phyloP scores from a whole-genome alignment of 495 filamentous ascomycete genomes.

The Penicillium bialowiezense region DNA sequence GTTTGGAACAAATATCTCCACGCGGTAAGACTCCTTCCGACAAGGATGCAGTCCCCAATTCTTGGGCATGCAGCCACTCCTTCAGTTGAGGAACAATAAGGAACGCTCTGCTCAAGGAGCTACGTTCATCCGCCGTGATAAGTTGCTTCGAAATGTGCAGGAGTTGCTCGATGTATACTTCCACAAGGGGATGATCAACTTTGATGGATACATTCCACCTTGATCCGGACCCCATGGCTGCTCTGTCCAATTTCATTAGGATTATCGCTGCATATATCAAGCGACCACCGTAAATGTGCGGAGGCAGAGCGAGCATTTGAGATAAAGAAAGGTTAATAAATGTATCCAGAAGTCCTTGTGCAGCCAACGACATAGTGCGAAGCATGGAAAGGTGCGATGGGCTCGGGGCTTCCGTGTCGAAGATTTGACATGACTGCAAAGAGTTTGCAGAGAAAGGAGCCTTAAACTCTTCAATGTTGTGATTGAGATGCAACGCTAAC shows the following conservation, averaged over 20 bases:
- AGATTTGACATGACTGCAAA: conserved; percentile 7
- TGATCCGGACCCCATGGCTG: not conserved
- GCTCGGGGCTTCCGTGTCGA: not conserved
- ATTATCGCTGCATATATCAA: conserved; percentile 13
- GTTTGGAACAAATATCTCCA: no score
- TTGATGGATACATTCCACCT: not conserved
- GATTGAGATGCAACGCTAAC: conserved; percentile 12
- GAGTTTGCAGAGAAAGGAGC: conserved; percentile 12
- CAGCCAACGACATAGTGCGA: no score
- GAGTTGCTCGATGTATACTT: no score
- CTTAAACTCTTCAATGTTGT: conserved; percentile 16
- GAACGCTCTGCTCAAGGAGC: no score
- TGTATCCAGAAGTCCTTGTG: conserved; percentile 5
- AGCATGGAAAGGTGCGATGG: no score
- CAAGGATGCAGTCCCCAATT: no score
- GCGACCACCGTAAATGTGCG: conserved; percentile 14
- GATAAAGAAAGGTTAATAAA: conserved; percentile 11
- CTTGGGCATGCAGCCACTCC: no score
- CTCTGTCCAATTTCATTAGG: conserved; percentile 15
- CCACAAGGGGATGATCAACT: no score
- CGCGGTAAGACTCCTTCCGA: no score
- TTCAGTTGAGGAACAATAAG: no score
- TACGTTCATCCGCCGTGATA: no score
- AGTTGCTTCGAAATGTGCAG: no score
- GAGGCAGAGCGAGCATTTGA: conserved; percentile 14